Base-by-base conservation (phyloP, 2,329 filamentous ascomycete species). In the Ceratocystiopsis sp. region DNA sequence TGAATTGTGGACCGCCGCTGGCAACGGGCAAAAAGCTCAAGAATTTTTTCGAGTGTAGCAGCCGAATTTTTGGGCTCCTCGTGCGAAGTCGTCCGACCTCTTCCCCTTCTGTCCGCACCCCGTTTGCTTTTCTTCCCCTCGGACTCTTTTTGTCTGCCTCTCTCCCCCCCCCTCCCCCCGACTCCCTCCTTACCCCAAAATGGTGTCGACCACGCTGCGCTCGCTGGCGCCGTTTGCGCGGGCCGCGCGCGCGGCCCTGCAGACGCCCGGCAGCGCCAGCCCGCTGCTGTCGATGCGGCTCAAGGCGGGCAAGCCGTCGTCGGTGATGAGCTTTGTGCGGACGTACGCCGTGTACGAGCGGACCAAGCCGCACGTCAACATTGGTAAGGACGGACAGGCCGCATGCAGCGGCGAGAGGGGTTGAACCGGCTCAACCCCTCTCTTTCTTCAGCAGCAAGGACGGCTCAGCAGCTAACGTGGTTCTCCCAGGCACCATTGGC, bases 331-430 rank as follows among this genome's bases (percentile, higher is more conserved):
- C 64, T 65, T 79, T 56, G 71, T 73, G 59, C 69, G 76, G 53
- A 69, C 68, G 58, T 80, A 80, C 54, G 76, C 76, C 48, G 69
- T 71, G 45, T 98, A 82, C 61, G 78, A 93, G 73, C 79, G 91
- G 60, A 78, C 71, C 60, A 98, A 98, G 75, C 91, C 91, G 47
- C 91, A 98, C 64, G 89, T 98, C 53, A 98, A 98, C 69, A 91
- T 98, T 59, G 91, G 91, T 84, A 71, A 53, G 17, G 34, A 17
- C n/a, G 2, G 12, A 4, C 6, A 11, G n/a, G 6, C 8, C 7
- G 25, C n/a, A n/a, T 16, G 37, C 18, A 6, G 38, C 15, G 17
- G 12, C 4, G 14, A 19, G 15, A 19, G 37, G 37, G 12, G n/a
- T 15, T 39, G 4, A 33, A 19, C 17, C n/a, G n/a, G n/a, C n/a